These are phyloP conservation scores for Catharanthus roseus DNA, from an alignment of 257 asterid species.

Conservation along the genomic window DNA sequence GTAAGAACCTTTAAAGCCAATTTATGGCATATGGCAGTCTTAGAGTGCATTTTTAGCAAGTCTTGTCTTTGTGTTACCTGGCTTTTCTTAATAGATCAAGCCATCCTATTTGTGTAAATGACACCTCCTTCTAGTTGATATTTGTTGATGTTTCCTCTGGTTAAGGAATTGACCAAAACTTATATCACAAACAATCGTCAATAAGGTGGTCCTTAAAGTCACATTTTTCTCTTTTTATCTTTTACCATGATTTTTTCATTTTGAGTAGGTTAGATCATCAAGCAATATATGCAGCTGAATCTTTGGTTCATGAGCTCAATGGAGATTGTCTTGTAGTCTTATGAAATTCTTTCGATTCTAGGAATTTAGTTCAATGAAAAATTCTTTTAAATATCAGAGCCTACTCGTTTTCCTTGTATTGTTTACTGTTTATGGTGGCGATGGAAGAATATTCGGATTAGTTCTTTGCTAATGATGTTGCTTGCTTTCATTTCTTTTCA, in stretches of 20 bases:
- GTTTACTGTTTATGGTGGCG: background rate
- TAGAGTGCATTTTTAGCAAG: background rate
- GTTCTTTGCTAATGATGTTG: background rate
- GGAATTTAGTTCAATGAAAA: background rate
- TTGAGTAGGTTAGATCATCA: background rate
- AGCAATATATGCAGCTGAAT: background rate
- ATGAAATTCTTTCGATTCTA: background rate
- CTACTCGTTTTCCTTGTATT: background rate
- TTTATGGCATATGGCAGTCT: background rate
- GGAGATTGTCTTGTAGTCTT: background rate
- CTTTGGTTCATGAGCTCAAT: background rate
- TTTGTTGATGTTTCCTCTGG: background rate
- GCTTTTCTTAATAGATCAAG: background rate
- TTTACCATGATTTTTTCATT: background rate
- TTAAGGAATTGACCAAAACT: background rate
- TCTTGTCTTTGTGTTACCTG: background rate
- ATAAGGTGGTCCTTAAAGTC: background rate
- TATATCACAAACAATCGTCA: background rate
- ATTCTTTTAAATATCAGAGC: background rate
- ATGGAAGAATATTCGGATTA: background rate
- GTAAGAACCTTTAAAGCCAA: background rate
- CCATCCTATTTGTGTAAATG: background rate
- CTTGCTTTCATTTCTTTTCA: constrained; percentile 23
- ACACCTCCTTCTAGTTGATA: background rate
- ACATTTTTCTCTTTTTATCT: background rate